phyloP scores from a whole-genome alignment of 768 basidiomycete genomes.

The Termitomyces titanicus region DNA sequence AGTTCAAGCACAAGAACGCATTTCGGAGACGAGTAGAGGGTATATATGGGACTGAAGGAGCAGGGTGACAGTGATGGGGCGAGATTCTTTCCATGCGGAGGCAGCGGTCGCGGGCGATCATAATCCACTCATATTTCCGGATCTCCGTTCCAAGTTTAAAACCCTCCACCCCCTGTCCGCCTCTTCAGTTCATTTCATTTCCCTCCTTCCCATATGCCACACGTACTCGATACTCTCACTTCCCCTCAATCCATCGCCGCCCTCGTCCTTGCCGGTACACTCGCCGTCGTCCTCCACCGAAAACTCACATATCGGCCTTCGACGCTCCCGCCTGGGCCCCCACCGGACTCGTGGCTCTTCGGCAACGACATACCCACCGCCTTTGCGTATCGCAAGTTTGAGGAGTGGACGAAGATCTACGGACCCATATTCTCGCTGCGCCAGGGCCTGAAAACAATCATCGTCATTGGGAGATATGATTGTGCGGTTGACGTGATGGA shows the following conservation, averaged over 20 bases:
- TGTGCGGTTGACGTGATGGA: constrained; percentile 68
- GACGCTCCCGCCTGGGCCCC: constrained; percentile 42
- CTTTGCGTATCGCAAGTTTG: constrained; percentile 48
- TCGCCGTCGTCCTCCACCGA: constrained; percentile 27
- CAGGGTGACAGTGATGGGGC: neutral
- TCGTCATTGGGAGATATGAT: constrained; percentile 48
- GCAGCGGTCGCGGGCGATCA: constrained; percentile 4
- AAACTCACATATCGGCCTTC: constrained; percentile 17
- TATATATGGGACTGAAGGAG: neutral
- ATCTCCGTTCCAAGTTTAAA: neutral
- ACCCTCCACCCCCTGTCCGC: too few species aligned
- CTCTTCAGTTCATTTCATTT: neutral
- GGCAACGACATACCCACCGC: constrained; percentile 37
- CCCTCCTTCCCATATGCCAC: neutral
- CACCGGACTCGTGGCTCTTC: constrained; percentile 32
- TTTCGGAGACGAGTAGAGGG: too few species aligned
- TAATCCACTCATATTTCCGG: neutral
- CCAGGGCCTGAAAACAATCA: constrained; percentile 39
- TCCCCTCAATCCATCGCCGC: constrained; percentile 25
- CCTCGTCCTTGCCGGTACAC: constrained; percentile 24
- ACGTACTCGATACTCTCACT: neutral
- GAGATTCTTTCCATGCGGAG: neutral
- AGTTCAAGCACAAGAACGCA: too few species aligned
- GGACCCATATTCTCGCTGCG: constrained; percentile 58
- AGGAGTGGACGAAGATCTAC: constrained; percentile 57